phyloP scores from a whole-genome alignment of 1,284 basidiomycete species.

The Xerocomus tenax region DNA sequence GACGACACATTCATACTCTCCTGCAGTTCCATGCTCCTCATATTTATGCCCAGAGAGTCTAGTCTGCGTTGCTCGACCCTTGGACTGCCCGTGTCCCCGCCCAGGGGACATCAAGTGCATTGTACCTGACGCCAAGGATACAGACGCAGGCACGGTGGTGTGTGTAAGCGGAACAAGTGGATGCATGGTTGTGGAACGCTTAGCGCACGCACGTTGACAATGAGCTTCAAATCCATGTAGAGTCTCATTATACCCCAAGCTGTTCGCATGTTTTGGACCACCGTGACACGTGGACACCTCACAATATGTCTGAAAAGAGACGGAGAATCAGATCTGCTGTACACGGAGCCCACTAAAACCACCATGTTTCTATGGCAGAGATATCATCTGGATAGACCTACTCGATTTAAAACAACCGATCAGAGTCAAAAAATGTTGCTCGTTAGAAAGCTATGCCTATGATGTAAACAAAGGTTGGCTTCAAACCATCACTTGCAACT shows the following conservation, averaged over 20 bases:
- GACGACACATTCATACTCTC: background rate
- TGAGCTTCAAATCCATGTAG: slow-evolving; percentile 1
- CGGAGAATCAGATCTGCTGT: no score
- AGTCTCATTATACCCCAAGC: background rate
- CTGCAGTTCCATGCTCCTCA: slow-evolving; percentile 47
- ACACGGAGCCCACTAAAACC: background rate
- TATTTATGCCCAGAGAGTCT: slow-evolving; percentile 58
- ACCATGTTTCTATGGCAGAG: background rate
- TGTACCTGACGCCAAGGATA: slow-evolving; percentile 42
- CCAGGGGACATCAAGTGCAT: slow-evolving; percentile 52
- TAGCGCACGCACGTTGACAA: slow-evolving; percentile 29
- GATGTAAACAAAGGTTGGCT: slow-evolving; percentile 17
- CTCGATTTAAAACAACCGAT: background rate
- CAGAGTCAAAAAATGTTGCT: background rate
- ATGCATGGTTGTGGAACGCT: slow-evolving; percentile 43
- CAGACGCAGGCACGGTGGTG: slow-evolving; percentile 40
- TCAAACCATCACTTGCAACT: slow-evolving; percentile 9
- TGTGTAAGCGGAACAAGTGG: slow-evolving; percentile 50
- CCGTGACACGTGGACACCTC: no score
- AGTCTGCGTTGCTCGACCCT: slow-evolving; percentile 46
- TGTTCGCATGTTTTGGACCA: background rate
- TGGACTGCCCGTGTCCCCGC: slow-evolving; percentile 54
- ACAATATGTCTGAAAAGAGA: no score
- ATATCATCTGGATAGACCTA: no score
- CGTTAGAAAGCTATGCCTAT: slow-evolving; percentile 2